phyloP scores from a whole-genome alignment of 257 asterid species.

The Penstemon eatonii region DNA sequence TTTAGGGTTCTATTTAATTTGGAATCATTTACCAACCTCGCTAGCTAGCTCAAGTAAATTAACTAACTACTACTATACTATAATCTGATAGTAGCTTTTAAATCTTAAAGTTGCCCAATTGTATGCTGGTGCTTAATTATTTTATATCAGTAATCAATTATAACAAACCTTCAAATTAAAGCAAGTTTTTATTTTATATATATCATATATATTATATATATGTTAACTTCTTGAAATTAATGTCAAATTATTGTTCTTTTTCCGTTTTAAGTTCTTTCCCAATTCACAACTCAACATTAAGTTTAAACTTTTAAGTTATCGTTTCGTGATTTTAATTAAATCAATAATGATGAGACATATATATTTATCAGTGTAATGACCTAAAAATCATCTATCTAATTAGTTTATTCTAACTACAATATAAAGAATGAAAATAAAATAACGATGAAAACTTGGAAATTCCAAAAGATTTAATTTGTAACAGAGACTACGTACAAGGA shows the following conservation, averaged over 20 bases:
- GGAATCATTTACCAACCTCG: conserved; percentile 29
- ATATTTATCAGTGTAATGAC: too few species aligned
- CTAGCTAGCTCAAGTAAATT: conserved; percentile 1
- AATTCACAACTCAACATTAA: not conserved
- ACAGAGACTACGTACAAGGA: not conserved
- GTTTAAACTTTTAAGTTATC: too few species aligned
- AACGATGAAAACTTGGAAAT: too few species aligned
- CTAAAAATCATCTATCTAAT: too few species aligned
- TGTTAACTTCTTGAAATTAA: not conserved
- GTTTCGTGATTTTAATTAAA: too few species aligned
- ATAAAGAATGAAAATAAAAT: too few species aligned
- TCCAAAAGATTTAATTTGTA: too few species aligned
- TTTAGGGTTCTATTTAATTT: not conserved
- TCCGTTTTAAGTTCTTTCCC: not conserved
- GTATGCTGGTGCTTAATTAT: not conserved
- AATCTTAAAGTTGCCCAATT: conserved; percentile 15
- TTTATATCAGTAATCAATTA: conserved; percentile 11
- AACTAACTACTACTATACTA: conserved; percentile 7
- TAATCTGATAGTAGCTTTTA: not conserved
- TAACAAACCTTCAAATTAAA: not conserved
- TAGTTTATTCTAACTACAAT: too few species aligned
- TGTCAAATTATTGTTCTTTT: not conserved
- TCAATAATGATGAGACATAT: too few species aligned
- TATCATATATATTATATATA: not conserved
- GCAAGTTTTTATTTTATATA: not conserved